Base-by-base conservation (phyloP, 2,329 filamentous ascomycete species). In the Mollisiaceae sp. region DNA sequence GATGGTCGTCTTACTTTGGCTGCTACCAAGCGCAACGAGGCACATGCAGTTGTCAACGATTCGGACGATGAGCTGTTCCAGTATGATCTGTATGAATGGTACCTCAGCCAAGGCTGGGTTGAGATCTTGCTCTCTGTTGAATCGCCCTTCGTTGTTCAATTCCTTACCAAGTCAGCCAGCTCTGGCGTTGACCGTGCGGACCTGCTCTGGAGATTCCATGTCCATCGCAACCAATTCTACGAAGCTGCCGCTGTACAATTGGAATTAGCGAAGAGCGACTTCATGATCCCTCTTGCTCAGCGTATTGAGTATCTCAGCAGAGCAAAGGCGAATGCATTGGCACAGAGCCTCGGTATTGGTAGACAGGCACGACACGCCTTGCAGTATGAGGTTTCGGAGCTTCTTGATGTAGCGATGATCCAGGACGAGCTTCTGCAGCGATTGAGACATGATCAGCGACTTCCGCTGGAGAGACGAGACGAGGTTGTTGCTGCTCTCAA, bases 1-100 rank as follows among this genome's bases (percentile, higher is more conserved):
- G 94, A 97, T 73, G 94, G 94, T 20, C 88, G 91, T 70, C 85
- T 87, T 59, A 94, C 93, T 0, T 78, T 92, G 14, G 86, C 91
- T 22, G 88, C 89, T 1, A 94, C 89, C 56, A 93, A 95, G 77
- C 87, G 91, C 69, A 86, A 88, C 59, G 94, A 99, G 79, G 94
- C 95, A 0, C 97, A 98, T 78, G 87, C 89, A 54, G 91, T 97
- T 2, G 93, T 99, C 72, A 92, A 96, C 75, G 86, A 86, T 65
- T 97, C 94, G 0, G 86, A 90, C 15, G 95, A 99, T 71, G 92
- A 97, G 74, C 91, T 97, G 4, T 99, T 99, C 81, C 91, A 98
- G 77, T 96, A 92, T 67, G 93, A 92, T 73, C 84, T 99, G n/a
- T 99, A 97, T 76, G 94, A 97, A 74, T 99, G 95, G 94, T 99